phyloP scores from a whole-genome alignment of 345 rosid genomes.

The Arabidopsis arenosa region DNA sequence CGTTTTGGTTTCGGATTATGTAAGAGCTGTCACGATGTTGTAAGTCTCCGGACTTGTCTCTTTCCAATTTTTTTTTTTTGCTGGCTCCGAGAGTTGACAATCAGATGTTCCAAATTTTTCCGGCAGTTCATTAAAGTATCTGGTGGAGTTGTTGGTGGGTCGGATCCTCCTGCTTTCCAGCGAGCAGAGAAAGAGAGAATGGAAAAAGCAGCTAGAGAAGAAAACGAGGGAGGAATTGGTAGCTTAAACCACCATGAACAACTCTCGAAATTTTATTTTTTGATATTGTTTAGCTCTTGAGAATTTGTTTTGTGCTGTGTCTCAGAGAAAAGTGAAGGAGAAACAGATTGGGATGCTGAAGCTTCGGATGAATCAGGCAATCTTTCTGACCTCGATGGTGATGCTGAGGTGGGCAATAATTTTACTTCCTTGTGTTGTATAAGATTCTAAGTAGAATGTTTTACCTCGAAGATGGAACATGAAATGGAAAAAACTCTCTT shows the following conservation, averaged over 20 bases:
- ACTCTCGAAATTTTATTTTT: conserved; percentile 7
- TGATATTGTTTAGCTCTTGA: conserved; percentile 35
- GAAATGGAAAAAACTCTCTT: conserved; percentile 5
- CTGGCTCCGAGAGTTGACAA: too few species aligned
- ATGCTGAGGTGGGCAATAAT: conserved; percentile 62
- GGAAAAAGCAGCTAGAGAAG: not conserved
- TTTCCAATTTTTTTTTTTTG: too few species aligned
- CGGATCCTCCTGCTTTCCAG: too few species aligned
- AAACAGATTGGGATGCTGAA: conserved; percentile 19
- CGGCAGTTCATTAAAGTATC: too few species aligned
- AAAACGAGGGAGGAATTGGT: not conserved
- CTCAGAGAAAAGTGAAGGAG: conserved; percentile 39
- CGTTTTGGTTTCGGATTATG: conserved; percentile 71
- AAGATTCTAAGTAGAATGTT: too few species aligned
- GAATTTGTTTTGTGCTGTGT: not conserved
- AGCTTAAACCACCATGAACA: not conserved
- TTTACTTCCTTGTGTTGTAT: not conserved
- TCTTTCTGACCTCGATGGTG: conserved; percentile 66
- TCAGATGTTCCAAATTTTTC: conserved; percentile 1
- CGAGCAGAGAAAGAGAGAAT: too few species aligned
- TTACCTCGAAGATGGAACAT: conserved; percentile 11
- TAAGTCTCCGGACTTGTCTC: conserved; percentile 33
- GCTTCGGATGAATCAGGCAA: conserved; percentile 61
- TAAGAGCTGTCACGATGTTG: conserved; percentile 60
- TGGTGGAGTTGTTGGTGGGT: too few species aligned